Percentiles rank a stretch among this genome's conserved stretches.
phyloP scores from a whole-genome alignment of 140 eudicot species.

The Erigeron philadelphicus region DNA sequence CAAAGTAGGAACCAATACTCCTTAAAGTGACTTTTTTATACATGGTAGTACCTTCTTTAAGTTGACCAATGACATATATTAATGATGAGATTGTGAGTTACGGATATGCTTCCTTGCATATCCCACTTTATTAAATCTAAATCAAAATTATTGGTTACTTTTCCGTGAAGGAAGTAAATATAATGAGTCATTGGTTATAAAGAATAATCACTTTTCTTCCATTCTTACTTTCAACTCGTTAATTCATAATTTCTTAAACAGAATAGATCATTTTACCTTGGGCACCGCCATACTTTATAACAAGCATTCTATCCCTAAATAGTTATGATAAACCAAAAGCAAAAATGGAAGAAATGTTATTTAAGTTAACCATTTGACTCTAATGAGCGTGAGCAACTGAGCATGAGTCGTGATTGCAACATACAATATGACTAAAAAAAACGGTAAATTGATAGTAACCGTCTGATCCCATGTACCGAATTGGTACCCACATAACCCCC shows the following conservation, averaged over 20 bases:
- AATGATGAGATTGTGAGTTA: neutral
- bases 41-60: neutral
- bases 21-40: neutral
- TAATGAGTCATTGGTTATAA: slow-evolving; percentile 1
- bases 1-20: neutral
- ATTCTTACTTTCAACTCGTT: neutral
- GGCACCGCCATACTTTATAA: too few relatives aligned
- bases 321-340: neutral
- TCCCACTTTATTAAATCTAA: neutral
- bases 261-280: too few relatives aligned
- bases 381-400: neutral
- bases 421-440: too few relatives aligned
- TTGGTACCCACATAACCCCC: too few relatives aligned
- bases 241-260: neutral
- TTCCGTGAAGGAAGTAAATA: slow-evolving; percentile 2
- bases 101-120: slow-evolving; percentile 1
- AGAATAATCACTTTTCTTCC: neutral
- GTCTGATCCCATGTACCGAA: too few relatives aligned
- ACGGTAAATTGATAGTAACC: too few relatives aligned
- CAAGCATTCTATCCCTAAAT: neutral
- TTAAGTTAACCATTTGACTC: neutral
- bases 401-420: neutral
- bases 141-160: slow-evolving; percentile 1
- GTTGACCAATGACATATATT: neutral
- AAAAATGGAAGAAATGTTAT: slow-evolving; percentile 10